These are phyloP conservation scores for Ricinus communis DNA, from an alignment of 345 rosid genomes.

Conservation along the genomic window DNA sequence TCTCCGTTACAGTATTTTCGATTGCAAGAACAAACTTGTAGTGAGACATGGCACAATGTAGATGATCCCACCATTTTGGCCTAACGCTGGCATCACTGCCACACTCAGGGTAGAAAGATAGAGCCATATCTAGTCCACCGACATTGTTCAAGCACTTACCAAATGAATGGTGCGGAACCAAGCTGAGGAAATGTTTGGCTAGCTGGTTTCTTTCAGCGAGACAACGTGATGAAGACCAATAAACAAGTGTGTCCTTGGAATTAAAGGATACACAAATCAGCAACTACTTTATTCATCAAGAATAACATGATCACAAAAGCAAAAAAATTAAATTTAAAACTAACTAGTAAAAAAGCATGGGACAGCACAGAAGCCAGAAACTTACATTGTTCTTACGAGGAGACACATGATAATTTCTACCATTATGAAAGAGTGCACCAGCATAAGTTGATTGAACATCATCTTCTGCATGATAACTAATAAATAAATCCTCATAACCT, in stretches of 20 bases:
- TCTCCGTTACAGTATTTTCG: slow-evolving; percentile 78
- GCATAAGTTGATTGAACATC: slow-evolving; percentile 91
- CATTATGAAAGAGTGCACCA: slow-evolving; percentile 83
- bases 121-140: slow-evolving; percentile 67
- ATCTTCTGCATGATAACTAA: slow-evolving; percentile 86
- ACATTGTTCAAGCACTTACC: slow-evolving; percentile 96
- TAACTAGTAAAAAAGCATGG: not conserved
- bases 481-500: slow-evolving; percentile 81
- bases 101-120: slow-evolving; percentile 74
- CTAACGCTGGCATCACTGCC: slow-evolving; percentile 35
- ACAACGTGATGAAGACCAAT: slow-evolving; percentile 96
- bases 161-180: slow-evolving; percentile 82
- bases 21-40: slow-evolving; percentile 92
- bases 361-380: not conserved
- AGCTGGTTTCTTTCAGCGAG: slow-evolving; percentile 66
- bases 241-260: slow-evolving; percentile 62
- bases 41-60: slow-evolving; percentile 95
- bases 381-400: slow-evolving; percentile 66
- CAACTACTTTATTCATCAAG: not conserved
- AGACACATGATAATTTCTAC: slow-evolving; percentile 76
- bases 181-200: slow-evolving; percentile 59
- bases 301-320: not conserved
- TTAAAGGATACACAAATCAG: slow-evolving; percentile 4
- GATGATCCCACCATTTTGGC: slow-evolving; percentile 89
- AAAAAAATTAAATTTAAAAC: not conserved